These are phyloP conservation scores for Ophiostoma pallidulum DNA, from an alignment of 2,329 filamentous ascomycete species.

Conservation along the genomic window DNA sequence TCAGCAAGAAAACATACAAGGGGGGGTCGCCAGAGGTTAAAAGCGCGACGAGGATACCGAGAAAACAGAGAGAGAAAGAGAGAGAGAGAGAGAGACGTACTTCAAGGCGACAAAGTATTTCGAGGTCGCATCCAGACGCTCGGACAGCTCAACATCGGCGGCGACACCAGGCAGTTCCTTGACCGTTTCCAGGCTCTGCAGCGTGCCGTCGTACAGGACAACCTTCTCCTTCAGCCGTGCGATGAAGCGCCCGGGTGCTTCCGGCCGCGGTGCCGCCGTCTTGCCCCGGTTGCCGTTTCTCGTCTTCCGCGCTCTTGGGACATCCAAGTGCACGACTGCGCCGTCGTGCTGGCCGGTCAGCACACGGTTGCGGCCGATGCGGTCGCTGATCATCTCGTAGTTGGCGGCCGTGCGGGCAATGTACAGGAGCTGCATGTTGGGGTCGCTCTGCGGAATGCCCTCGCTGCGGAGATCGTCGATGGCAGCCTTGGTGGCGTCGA, in stretches of 20 bases:
- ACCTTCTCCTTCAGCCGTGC: slow-evolving; percentile 75
- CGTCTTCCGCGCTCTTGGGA: too few relatives aligned
- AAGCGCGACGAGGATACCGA: too few relatives aligned
- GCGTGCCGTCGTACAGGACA: slow-evolving; percentile 80
- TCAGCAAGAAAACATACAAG: too few relatives aligned
- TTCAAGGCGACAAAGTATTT: slow-evolving; percentile 85
- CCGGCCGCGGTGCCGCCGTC: slow-evolving; percentile 39
- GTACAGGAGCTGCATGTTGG: slow-evolving; percentile 83
- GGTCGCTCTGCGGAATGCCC: slow-evolving; percentile 72
- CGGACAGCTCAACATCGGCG: slow-evolving; percentile 65
- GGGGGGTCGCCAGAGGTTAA: too few relatives aligned
- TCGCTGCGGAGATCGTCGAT: slow-evolving; percentile 85
- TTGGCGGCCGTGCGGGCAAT: slow-evolving; percentile 89
- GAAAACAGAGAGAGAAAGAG: neutral
- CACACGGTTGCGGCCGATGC: slow-evolving; percentile 85
- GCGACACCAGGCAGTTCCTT: slow-evolving; percentile 85
- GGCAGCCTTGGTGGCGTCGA: slow-evolving; percentile 84
- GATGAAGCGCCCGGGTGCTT: slow-evolving; percentile 65
- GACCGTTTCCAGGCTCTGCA: slow-evolving; percentile 85
- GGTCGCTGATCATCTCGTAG: slow-evolving; percentile 89
- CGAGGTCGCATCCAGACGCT: slow-evolving; percentile 67
- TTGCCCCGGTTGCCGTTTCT: slow-evolving; percentile 24
- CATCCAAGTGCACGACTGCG: slow-evolving; percentile 45
- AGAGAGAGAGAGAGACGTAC: slow-evolving; percentile 36
- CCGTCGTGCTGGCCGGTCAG: slow-evolving; percentile 79